phyloP scores from a whole-genome alignment of 768 basidiomycete species.

The Amanita pallidorosea region DNA sequence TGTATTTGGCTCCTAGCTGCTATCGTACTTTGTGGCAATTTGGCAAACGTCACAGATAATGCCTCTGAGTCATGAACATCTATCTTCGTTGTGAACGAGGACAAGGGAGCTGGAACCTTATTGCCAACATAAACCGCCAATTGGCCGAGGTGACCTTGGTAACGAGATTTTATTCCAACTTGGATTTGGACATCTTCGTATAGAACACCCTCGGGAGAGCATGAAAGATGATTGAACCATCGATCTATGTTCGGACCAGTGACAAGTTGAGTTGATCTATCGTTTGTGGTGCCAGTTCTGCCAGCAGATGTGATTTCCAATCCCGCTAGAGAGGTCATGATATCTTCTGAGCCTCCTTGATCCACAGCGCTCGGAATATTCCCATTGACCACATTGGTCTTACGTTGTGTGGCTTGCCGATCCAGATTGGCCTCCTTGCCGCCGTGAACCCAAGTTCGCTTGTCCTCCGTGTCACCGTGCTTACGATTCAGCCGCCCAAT shows the following conservation, averaged over 20 bases:
- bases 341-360: conserved; percentile 32
- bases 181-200: conserved; percentile 96
- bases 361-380: conserved; percentile 15
- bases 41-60: conserved; percentile 76
- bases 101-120: conserved; percentile 83
- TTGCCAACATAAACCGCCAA: conserved; percentile 94
- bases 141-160: conserved; percentile 90
- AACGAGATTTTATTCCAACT: conserved; percentile 93
- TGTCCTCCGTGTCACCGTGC: conserved; percentile 88
- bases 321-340: conserved; percentile 72
- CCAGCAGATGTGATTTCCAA: conserved; percentile 41
- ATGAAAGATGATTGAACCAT: conserved; percentile 82
- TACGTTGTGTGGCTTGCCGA: conserved; percentile 49
- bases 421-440: conserved; percentile 90
- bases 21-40: conserved; percentile 80
- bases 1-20: conserved; percentile 81
- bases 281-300: conserved; percentile 9
- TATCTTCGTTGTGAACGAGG: conserved; percentile 81
- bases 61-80: conserved; percentile 65
- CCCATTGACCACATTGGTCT: conserved; percentile 23
- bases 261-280: conserved; percentile 17
- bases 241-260: conserved; percentile 60
- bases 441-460: conserved; percentile 90
- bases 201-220: conserved; percentile 75
- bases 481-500: conserved; percentile 82